phyloP scores from a whole-genome alignment of 2,329 filamentous ascomycete genomes.

The Neoascochyta sp. region DNA sequence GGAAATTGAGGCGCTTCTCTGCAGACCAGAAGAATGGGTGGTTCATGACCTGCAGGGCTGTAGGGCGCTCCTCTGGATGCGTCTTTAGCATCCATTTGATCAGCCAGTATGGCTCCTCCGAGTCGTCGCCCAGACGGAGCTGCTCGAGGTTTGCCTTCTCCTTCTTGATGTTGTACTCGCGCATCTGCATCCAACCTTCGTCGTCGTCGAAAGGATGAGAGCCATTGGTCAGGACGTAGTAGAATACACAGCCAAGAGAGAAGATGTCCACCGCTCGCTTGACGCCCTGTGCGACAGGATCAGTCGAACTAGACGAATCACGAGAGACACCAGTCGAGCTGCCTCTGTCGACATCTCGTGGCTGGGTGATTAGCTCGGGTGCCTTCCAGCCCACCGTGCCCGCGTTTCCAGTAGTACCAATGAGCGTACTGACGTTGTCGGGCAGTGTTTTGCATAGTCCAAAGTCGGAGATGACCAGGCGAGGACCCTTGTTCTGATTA shows the following conservation, averaged over 20 bases:
- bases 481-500: conserved; percentile 65
- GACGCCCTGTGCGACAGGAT: conserved; percentile 63
- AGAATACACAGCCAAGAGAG: conserved; percentile 95
- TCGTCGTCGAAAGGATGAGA: conserved; percentile 92
- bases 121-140: conserved; percentile 77
- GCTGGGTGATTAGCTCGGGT: conserved; percentile 75
- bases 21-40: conserved; percentile 97
- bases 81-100: conserved; percentile 75
- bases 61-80: conserved; percentile 64
- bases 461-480: conserved; percentile 96
- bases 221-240: conserved; percentile 93
- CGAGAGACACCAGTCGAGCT: conserved; percentile 44
- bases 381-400: conserved; percentile 96
- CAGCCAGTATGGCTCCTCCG: conserved; percentile 81
- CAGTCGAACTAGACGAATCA: conserved; percentile 40
- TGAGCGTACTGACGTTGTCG: conserved; percentile 88
- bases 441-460: conserved; percentile 96
- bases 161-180: conserved; percentile 96
- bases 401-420: conserved; percentile 88
- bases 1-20: conserved; percentile 82
- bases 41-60: conserved; percentile 74
- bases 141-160: conserved; percentile 70
- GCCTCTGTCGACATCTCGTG: conserved; percentile 41
- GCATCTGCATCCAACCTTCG: conserved; percentile 76
- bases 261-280: conserved; percentile 98